Percentiles rank a stretch among this genome's conserved stretches.
Evolutionary conservation across 2,329 filamentous ascomycete species (phyloP).

Genomic region (Colletotrichum sp.): DNA sequence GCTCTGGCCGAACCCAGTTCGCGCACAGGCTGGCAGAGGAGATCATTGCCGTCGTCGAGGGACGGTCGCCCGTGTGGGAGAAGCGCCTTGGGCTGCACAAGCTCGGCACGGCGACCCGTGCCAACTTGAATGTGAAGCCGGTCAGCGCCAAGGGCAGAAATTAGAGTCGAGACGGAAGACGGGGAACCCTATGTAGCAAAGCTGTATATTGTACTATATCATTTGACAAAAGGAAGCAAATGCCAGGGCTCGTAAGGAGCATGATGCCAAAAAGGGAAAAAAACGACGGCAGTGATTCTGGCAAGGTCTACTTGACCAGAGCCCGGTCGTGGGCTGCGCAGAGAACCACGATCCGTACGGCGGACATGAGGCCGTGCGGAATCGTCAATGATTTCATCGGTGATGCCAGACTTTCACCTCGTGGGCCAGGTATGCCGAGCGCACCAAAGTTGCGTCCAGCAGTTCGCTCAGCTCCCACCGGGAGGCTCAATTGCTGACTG

Average conservation of each 20-base stretch:
- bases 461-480: neutral
- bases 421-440: neutral
- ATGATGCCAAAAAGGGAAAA: neutral
- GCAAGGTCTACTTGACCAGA: neutral
- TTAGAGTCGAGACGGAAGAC: neutral
- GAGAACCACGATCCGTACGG: neutral
- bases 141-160: conserved; percentile 25
- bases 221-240: neutral
- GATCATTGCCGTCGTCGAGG: conserved; percentile 86
- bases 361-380: neutral
- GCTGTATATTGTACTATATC: conserved; percentile 23
- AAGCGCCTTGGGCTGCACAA: conserved; percentile 80
- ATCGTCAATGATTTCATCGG: neutral
- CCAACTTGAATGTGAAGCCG: conserved; percentile 65
- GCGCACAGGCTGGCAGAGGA: conserved; percentile 84
- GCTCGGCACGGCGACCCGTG: conserved; percentile 76
- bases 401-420: neutral
- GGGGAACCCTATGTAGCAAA: conserved; percentile 9
- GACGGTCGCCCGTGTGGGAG: conserved; percentile 84
- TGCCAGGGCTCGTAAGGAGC: conserved; percentile 10
- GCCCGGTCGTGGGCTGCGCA: neutral
- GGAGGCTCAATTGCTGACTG: neutral
- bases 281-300: neutral
- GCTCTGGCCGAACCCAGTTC: conserved; percentile 75
- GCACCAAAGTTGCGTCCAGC: neutral